Percentiles rank a stretch among this genome's conserved stretches.
These are phyloP conservation scores for Batkoa obscura DNA, from an alignment of 371 early-diverging fungal species.

Conservation along the genomic window DNA sequence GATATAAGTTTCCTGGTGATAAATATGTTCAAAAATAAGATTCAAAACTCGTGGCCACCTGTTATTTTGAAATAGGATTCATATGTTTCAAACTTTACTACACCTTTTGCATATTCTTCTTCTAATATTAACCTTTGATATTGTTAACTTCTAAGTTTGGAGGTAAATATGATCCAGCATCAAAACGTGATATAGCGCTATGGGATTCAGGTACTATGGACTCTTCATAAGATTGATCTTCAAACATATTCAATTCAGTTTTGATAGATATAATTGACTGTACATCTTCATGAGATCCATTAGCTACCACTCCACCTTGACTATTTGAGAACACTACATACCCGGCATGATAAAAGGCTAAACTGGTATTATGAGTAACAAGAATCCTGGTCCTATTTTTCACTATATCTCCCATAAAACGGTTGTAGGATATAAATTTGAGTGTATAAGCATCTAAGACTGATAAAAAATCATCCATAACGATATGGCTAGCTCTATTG, in stretches of 20 bases:
- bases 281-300: constrained; percentile 18
- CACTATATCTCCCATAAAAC: constrained; percentile 51
- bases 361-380: constrained; percentile 71
- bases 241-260: constrained; percentile 17
- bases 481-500: constrained; percentile 40
- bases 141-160: constrained; percentile 5
- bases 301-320: constrained; percentile 24
- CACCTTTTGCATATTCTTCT: constrained; percentile 41
- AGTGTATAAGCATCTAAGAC: constrained; percentile 80
- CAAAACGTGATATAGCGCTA: too few species aligned
- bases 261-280: constrained; percentile 17
- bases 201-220: too few species aligned
- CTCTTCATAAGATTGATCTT: too few species aligned
- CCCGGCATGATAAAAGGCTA: constrained; percentile 44
- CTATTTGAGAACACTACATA: constrained; percentile 37
- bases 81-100: constrained; percentile 37
- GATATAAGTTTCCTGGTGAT: constrained; percentile 21
- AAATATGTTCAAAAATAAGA: constrained; percentile 23
- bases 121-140: constrained; percentile 34
- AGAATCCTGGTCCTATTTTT: constrained; percentile 55
- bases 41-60: constrained; percentile 37
- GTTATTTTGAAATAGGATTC: constrained; percentile 34
- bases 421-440: constrained; percentile 48
- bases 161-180: neutral
- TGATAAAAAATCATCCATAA: constrained; percentile 68